phyloP scores from a whole-genome alignment of 495 filamentous ascomycete genomes.

The Aspergillus cavernicola region DNA sequence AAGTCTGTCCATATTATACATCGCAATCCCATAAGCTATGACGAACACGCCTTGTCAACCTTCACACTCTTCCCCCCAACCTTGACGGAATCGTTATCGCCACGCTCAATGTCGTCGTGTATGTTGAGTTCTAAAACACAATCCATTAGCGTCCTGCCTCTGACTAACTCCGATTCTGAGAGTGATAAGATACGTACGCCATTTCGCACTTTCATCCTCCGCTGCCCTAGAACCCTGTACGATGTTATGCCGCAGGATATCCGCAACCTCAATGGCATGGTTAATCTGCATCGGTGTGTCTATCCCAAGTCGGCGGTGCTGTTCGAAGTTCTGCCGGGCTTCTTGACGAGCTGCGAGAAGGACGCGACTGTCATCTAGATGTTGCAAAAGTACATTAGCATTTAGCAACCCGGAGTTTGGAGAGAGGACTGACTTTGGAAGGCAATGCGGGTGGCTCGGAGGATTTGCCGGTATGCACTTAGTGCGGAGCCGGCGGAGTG shows the following conservation, averaged over 20 bases:
- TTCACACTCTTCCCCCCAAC: conserved; percentile 43
- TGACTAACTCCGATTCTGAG: background rate
- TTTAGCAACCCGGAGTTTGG: too few relatives aligned
- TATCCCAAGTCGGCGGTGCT: conserved; percentile 53
- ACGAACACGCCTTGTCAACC: conserved; percentile 45
- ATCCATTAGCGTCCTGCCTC: background rate
- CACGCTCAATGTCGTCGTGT: conserved; percentile 84
- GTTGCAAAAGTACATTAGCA: background rate
- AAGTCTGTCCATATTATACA: background rate
- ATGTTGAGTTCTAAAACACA: conserved; percentile 72
- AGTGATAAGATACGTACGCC: conserved; percentile 50
- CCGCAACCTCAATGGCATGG: conserved; percentile 80
- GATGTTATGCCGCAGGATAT: conserved; percentile 75
- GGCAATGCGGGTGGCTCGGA: conserved; percentile 77
- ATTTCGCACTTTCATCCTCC: conserved; percentile 53
- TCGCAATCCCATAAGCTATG: conserved; percentile 16
- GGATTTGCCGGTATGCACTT: conserved; percentile 74
- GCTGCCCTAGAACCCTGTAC: conserved; percentile 70
- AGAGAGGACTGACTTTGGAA: conserved; percentile 63
- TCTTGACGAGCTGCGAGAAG: conserved; percentile 65
- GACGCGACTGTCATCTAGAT: conserved; percentile 61
- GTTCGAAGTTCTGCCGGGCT: conserved; percentile 68
- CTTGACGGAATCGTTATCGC: conserved; percentile 87
- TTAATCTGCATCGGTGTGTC: conserved; percentile 55
- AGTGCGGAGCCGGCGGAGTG: conserved; percentile 54